phyloP scores from a whole-genome alignment of 352 stramenopile species.

The Peronospora belbahrii region DNA sequence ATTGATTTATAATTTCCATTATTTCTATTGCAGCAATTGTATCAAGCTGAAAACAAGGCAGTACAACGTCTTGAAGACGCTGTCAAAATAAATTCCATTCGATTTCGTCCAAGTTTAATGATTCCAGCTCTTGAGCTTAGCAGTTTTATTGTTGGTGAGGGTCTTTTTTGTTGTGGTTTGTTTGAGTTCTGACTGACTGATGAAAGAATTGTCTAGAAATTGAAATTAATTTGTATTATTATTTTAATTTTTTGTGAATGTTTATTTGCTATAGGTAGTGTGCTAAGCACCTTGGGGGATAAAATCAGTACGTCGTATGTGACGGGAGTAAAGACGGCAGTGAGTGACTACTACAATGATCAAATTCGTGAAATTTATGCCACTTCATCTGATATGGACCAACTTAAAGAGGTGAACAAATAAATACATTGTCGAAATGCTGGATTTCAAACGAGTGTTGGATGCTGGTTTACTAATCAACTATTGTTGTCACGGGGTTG shows the following conservation, averaged over 20 bases:
- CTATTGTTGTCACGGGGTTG: conserved; percentile 1
- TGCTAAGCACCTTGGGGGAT: conserved; percentile 46
- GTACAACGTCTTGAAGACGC: conserved; percentile 43
- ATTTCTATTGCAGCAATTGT: conserved; percentile 31
- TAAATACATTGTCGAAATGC: no score
- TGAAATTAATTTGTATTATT: no score
- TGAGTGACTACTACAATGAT: conserved; percentile 86
- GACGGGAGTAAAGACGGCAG: conserved; percentile 63
- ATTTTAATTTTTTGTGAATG: no score
- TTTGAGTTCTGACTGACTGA: no score
- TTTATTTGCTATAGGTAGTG: conserved; percentile 37
- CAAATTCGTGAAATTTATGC: conserved; percentile 85
- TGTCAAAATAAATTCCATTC: conserved; percentile 32
- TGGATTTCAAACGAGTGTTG: no score
- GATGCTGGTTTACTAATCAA: neutral
- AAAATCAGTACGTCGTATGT: conserved; percentile 58
- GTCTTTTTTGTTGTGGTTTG: neutral
- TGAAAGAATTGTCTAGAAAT: no score
- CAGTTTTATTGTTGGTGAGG: conserved; percentile 45
- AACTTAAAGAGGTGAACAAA: conserved; percentile 57
- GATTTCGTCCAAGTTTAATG: conserved; percentile 66
- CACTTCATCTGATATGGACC: conserved; percentile 36
- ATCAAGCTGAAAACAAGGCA: conserved; percentile 36
- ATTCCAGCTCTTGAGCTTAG: conserved; percentile 45
- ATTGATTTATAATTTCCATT: no score